Base-by-base conservation (phyloP, 2,329 filamentous ascomycete species). In the Penicillium sp. region DNA sequence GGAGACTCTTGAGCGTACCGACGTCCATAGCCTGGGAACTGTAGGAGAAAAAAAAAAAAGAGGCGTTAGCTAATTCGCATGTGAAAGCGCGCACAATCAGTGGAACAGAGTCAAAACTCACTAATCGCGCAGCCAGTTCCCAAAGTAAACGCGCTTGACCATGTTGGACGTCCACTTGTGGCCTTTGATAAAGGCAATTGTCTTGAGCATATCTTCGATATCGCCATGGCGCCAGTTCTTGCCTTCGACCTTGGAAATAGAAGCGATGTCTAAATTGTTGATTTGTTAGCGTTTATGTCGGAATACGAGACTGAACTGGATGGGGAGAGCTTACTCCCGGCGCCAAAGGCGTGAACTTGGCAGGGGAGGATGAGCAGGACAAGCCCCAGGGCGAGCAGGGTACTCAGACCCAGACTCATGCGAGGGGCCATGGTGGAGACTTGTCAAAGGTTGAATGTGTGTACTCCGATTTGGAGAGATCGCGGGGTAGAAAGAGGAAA, bases 111-210 rank as follows among this genome's bases (percentile, higher is more conserved):
- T 19, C 3, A 15, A 3, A 47, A 72, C 76, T 70, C 63, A 79
- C 76, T 95, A 95, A 79, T 94, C 91, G 63, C 91, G 86, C 46
- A 94, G 81, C 91, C 91, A 95, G 77, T 95, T 95, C 46, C 91
- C 91, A 80, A 94, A 94, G 78, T 93, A 94, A 31, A 89, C 89
- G 59, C 91, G 85, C 78, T 90, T 90, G 57, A 94, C 84, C 79
- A 91, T 86, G 82, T 91, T 88, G 15, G 88, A 88, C 1, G 90
- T 91, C 91, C 91, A 95, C 81, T 94, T 94, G 74, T 93, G 91
- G 61, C 91, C 91, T 66, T 90, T 85, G 61, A 94, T 84, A 71
- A 92, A 93, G 31, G 89, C 86, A 67, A 94, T 79, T 6, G 88
- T 91, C 76, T 91, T 90, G 70, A 95, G 86, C 79, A 91, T 88